Percentiles rank a stretch among this genome's conserved stretches.
phyloP scores from a whole-genome alignment of 805 yeast genomes.

The Zygoascus bituminiphila region DNA sequence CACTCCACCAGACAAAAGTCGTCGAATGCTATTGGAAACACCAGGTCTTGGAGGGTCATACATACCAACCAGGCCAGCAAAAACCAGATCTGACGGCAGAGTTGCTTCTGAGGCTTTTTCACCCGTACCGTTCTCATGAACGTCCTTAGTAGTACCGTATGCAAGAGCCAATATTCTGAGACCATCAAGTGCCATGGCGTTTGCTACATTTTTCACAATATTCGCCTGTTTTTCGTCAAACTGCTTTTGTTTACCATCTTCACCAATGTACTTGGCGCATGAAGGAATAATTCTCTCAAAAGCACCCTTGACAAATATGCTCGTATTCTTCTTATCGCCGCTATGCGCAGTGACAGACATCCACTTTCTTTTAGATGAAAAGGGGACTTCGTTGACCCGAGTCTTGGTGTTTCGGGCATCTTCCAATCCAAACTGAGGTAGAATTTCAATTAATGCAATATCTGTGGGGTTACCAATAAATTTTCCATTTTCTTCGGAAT shows the following conservation, averaged over 20 bases:
- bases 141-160: conserved; percentile 28
- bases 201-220: conserved; percentile 48
- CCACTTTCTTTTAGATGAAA: conserved; percentile 74
- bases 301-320: conserved; percentile 80
- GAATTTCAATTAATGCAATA: conserved; percentile 74
- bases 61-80: conserved; percentile 89
- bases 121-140: conserved; percentile 3
- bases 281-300: conserved; percentile 59
- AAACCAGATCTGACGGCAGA: conserved; percentile 51
- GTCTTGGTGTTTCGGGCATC: conserved; percentile 55
- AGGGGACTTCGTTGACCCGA: conserved; percentile 70
- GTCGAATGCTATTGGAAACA: conserved; percentile 65
- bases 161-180: conserved; percentile 82
- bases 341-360: conserved; percentile 73
- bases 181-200: conserved; percentile 68
- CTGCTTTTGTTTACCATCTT: conserved; percentile 51
- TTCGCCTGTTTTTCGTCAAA: conserved; percentile 44
- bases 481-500: conserved; percentile 49
- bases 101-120: conserved; percentile 6
- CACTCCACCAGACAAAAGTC: conserved; percentile 84
- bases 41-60: conserved; percentile 95
- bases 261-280: conserved; percentile 52
- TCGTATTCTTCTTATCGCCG: conserved; percentile 49
- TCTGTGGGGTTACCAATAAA: conserved; percentile 92
- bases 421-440: conserved; percentile 59